A percentile compares a stretch with the other conserved stretches of the same genome.
phyloP scores from a whole-genome alignment of 768 basidiomycete genomes.

The Cystobasidium ongulense region DNA sequence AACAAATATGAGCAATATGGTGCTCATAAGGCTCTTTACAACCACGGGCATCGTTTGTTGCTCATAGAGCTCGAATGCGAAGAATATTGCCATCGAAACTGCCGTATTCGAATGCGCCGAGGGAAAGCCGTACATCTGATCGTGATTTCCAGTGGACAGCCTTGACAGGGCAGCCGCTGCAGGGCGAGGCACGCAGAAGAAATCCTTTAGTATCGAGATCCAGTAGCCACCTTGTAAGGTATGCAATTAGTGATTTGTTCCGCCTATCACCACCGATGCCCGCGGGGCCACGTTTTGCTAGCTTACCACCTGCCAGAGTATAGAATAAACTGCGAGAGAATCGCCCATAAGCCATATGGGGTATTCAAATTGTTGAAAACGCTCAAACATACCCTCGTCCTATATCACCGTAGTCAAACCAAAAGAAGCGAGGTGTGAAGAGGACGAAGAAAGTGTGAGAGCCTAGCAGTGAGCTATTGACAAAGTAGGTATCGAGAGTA shows the following conservation, averaged over 20 bases:
- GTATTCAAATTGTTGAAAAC: neutral
- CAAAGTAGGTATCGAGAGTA: conserved; percentile 60
- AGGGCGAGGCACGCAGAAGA: conserved; percentile 77
- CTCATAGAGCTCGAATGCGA: neutral
- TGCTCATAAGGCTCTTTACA: neutral
- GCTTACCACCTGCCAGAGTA: neutral
- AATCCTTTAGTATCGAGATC: conserved; percentile 69
- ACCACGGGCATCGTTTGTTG: neutral
- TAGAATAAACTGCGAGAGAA: neutral
- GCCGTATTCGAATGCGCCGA: conserved; percentile 87
- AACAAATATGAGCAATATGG: neutral
- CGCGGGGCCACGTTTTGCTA: neutral
- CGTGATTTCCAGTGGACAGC: conserved; percentile 6
- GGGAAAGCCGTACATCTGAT: conserved; percentile 77
- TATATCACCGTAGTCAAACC: conserved; percentile 67
- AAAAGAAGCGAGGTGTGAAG: conserved; percentile 70
- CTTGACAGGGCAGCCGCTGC: conserved; percentile 79
- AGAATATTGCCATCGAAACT: conserved; percentile 44
- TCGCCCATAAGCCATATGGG: neutral
- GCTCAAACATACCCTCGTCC: conserved; percentile 59
- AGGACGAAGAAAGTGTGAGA: conserved; percentile 91
- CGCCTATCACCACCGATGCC: neutral
- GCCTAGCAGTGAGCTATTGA: conserved; percentile 67
- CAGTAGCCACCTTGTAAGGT: conserved; percentile 56
- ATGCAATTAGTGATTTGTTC: neutral